Evolutionary conservation across 1,139 yeast genomes (phyloP), one percentile per base, ranked within the genome.

Genomic region (Kodamaea ohmeri): DNA sequence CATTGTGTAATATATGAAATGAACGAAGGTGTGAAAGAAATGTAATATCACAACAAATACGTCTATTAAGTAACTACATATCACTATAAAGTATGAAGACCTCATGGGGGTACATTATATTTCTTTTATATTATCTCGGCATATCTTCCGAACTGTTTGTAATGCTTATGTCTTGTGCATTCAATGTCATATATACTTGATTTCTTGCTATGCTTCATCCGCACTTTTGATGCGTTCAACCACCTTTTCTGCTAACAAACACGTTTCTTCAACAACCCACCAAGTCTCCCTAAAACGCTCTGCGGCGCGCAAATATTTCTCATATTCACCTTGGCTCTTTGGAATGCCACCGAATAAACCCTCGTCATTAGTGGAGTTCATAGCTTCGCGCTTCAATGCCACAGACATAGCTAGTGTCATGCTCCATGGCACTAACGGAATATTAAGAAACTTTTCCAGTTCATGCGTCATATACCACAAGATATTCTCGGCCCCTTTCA

Each of bases 231-330:
- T 42, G 37, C 54, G 49, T 13, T 49, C 47, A 4, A 52, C 41
- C 38, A 60, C 60, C 22, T 58, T 61, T 30, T 48, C 45, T 4
- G 60, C 48, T 25, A 60, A 43, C 31, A 51, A 45, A 32, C 55
- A 52, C 34, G 60, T 52, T 38, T 61, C 66, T 33, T 60, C 65
- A 11, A 61, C 61, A 19, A 59, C 51, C 56, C 58, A 56, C 63
- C 64, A 61, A n/a, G 53, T 49, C 5, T 45, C 38, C 6, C 55
- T 38, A 44, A 54, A 58, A 27, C 51, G 47, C 16, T 57, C 56
- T 27, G 61, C 46, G 20, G 47, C 52, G 3, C 15, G 27, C 34
- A 62, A 45, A 38, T 50, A 56, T 20, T 51, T 56, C 29, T 53
- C 54, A 27, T 55, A 31, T n/a, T 24, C 36, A 15, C 22, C 22